Base-by-base conservation (phyloP, 768 basidiomycete species). In the Pleurotus salmoneostramineus region DNA sequence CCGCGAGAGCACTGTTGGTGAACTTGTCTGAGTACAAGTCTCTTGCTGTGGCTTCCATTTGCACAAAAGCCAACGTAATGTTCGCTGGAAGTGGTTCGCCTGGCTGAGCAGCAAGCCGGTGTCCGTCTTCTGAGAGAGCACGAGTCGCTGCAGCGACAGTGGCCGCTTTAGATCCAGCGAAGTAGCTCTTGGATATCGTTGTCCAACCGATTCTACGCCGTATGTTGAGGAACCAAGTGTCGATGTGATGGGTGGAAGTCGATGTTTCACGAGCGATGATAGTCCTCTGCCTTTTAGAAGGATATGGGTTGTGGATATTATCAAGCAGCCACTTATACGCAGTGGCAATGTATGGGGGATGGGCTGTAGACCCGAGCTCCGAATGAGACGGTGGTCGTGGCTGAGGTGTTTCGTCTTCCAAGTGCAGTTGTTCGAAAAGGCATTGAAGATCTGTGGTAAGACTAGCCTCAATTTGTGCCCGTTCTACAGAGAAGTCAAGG, bases 191-290 rank as follows among this genome's bases (percentile, higher is more conserved):
- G 2, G 78, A 74, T 0, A 83, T 51, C 0, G 56, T 12, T 7
- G 76, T 83, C 83, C 83, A 85, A 0, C 83, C 83, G 0, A 83
- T 83, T 0, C 81, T 74, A 17, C 75, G 77, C 0, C 83, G 74
- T 1, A 68, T 70, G 6, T 77, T 74, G 15, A 72, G 61, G 35
- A 84, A 84, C 83, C 83, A 84, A 0, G 64, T 61, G 42, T 76
- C 74, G 44, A 84, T 52, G 0, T 73, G 70, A 44, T 63, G 71
- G 2, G 67, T 1, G 0, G 61, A 60, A 31, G 35, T 69, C 0
- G 65, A 61, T 0, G 74, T 64, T 4, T 64, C 50, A 0, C 10
- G 56, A 2, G 74, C 60, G 45, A 83, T 65, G 0, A 50, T 17
- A 0, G 50, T 44, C 17, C 74, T 74, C 15, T 10, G 60, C 17